Evolutionary conservation across 1,284 basidiomycete genomes (phyloP).

Genomic region (Cryptococcus sp.): DNA sequence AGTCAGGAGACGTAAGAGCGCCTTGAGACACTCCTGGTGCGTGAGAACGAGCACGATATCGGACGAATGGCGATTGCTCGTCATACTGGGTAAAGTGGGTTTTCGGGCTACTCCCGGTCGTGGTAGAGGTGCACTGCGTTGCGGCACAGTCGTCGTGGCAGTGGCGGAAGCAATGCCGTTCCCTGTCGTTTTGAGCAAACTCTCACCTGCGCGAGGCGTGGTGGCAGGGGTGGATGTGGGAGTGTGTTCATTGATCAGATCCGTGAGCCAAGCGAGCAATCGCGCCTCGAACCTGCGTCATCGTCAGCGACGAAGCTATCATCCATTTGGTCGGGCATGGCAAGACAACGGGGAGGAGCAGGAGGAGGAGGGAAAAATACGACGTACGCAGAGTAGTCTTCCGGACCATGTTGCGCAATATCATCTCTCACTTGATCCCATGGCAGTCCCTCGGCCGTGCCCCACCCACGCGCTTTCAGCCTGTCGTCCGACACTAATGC

Average conservation of each 20-base stretch:
- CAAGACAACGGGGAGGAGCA: not conserved
- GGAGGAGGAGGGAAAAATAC: not conserved
- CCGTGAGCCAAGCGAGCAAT: constrained; percentile 15
- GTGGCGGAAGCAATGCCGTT: not conserved
- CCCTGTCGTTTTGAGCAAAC: not conserved
- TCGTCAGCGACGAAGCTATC: no score
- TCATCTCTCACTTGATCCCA: constrained; percentile 14
- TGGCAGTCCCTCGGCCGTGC: constrained; percentile 8
- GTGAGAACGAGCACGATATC: constrained; percentile 20
- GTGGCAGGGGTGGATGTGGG: constrained; percentile 14
- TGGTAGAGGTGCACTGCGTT: constrained; percentile 7
- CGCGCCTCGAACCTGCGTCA: constrained; percentile 4
- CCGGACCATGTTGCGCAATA: not conserved
- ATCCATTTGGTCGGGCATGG: no score
- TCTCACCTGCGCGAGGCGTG: not conserved
- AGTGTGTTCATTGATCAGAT: constrained; percentile 14
- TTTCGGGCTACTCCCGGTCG: constrained; percentile 9
- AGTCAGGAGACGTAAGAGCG: constrained; percentile 5
- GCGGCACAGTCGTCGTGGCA: not conserved
- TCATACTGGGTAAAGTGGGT: not conserved
- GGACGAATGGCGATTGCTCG: constrained; percentile 1
- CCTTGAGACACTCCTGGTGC: constrained; percentile 22
- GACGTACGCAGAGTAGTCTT: constrained; percentile 11
- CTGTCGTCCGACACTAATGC: constrained; percentile 12
- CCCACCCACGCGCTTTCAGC: constrained; percentile 8